phyloP scores from a whole-genome alignment of 176 grass and related monocot species.

The Stipa capillata region DNA sequence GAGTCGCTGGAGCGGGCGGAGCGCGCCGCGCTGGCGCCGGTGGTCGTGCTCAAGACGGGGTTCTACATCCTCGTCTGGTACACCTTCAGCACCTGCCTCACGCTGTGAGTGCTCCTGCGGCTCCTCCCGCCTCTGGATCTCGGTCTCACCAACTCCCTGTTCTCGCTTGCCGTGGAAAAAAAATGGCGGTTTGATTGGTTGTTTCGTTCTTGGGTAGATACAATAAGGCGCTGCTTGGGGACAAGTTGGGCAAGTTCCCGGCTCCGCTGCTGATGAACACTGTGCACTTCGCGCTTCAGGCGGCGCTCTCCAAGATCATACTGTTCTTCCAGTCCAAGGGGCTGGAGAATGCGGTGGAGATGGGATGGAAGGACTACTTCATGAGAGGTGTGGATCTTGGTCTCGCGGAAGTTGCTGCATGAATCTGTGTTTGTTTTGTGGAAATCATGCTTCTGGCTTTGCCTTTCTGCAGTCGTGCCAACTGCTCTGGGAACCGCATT shows the following conservation, averaged over 20 bases:
- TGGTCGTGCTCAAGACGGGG: constrained; percentile 52
- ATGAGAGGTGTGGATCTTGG: constrained; percentile 52
- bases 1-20: constrained; percentile 61
- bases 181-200: neutral
- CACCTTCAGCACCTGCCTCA: constrained; percentile 97
- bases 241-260: constrained; percentile 97
- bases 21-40: constrained; percentile 50
- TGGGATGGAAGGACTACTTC: constrained; percentile 98
- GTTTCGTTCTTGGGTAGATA: constrained; percentile 41
- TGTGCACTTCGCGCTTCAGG: constrained; percentile 97
- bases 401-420: neutral
- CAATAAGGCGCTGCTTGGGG: constrained; percentile 95
- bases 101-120: constrained; percentile 58
- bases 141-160: neutral
- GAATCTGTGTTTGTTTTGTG: neutral
- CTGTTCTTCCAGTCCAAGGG: constrained; percentile 61
- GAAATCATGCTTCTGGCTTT: neutral
- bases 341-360: constrained; percentile 32
- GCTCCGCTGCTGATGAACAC: constrained; percentile 99
- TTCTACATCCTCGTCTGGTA: constrained; percentile 98
- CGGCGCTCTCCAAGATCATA: constrained; percentile 80
- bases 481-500: constrained; percentile 93
- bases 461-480: constrained; percentile 71
- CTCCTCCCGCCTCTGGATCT: neutral
- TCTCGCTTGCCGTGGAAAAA: neutral